Base-by-base conservation (phyloP, 2,329 filamentous ascomycete species). In the Microthyrium microscopicum region DNA sequence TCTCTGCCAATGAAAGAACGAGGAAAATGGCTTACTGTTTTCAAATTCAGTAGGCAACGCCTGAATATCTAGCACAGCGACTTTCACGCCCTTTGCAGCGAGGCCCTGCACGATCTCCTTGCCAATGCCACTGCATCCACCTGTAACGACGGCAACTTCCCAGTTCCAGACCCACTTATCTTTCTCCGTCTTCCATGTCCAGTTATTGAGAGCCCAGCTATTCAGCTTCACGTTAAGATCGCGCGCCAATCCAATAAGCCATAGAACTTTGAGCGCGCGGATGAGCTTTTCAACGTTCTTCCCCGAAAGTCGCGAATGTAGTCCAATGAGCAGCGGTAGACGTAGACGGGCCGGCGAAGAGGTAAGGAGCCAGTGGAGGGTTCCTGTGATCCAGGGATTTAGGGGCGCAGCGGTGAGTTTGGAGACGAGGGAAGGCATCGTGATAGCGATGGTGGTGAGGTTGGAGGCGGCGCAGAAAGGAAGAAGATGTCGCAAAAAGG, bases 41-140 rank as follows among this genome's bases (percentile, higher is more conserved):
- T 49, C 40, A 26, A 56, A 36, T 17, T 50, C 46, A 8, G 44
- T 39, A 15, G 53, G 53, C 9, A 51, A 42, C 9, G 49, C 45
- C 34, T 47, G 48, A 19, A 54, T 42, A 39, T 60, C 56, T n/a
- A 59, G 39, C 6, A 55, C 48, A n/a, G 54, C 53, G 26, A 58
- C 53, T 17, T 47, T 49, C 28, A 58, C 43, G 12, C 55, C 54
- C 27, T 47, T 47, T 13, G 38, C 41, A 5, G 46, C 44, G 27
- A 60, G 47, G 11, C 49, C 45, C 32, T 50, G 46, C 1, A 47
- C 49, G 29, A 57, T 48, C 11, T 48, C 45, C 29, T 48, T 41
- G 3, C 57, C 57, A 31, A 60, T 57, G 4, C 57, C 57, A 27
- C 44, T 45, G 12, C 45, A 49, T 16, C 46, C 51, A 20, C 51